Evolutionary conservation across 2,329 filamentous ascomycete species (phyloP).

Genomic region (Xylaria sp.): DNA sequence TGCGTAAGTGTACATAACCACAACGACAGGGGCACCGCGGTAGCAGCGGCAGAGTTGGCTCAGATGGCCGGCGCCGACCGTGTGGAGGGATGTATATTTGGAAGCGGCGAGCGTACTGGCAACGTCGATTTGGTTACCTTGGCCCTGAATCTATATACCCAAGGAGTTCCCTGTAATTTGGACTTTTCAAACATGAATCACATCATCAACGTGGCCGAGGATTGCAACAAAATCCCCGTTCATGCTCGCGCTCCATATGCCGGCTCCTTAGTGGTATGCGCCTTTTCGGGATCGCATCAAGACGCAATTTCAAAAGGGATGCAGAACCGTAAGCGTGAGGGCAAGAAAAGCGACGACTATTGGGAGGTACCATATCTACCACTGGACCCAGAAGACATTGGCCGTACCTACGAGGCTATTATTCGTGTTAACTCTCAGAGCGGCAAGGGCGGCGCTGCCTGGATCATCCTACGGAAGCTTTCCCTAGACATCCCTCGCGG

Average conservation of each 20-base stretch:
- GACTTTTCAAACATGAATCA: slow-evolving; percentile 91
- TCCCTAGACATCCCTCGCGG: slow-evolving; percentile 93
- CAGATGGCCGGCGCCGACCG: slow-evolving; percentile 97
- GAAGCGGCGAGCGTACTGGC: too few relatives aligned
- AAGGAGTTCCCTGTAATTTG: slow-evolving; percentile 84
- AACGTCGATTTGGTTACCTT: slow-evolving; percentile 96
- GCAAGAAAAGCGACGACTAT: slow-evolving; percentile 71
- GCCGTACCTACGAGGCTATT: slow-evolving; percentile 95
- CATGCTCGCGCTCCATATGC: slow-evolving; percentile 91
- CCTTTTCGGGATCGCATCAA: slow-evolving; percentile 92
- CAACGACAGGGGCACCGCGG: slow-evolving; percentile 94
- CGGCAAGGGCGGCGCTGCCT: slow-evolving; percentile 93
- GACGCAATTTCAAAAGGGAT: slow-evolving; percentile 97
- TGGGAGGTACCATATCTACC: slow-evolving; percentile 94
- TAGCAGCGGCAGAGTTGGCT: slow-evolving; percentile 85
- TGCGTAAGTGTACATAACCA: slow-evolving; percentile 75
- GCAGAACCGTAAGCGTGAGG: slow-evolving; percentile 71
- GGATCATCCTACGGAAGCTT: slow-evolving; percentile 89
- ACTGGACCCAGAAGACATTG: slow-evolving; percentile 91
- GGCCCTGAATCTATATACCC: slow-evolving; percentile 92
- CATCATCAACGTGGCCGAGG: slow-evolving; percentile 89
- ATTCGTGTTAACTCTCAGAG: slow-evolving; percentile 98
- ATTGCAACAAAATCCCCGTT: slow-evolving; percentile 93
- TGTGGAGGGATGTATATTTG: slow-evolving; percentile 81
- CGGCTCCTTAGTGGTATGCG: slow-evolving; percentile 85